phyloP scores from a whole-genome alignment of 805 yeast genomes.

The Priceomyces melissophilus region DNA sequence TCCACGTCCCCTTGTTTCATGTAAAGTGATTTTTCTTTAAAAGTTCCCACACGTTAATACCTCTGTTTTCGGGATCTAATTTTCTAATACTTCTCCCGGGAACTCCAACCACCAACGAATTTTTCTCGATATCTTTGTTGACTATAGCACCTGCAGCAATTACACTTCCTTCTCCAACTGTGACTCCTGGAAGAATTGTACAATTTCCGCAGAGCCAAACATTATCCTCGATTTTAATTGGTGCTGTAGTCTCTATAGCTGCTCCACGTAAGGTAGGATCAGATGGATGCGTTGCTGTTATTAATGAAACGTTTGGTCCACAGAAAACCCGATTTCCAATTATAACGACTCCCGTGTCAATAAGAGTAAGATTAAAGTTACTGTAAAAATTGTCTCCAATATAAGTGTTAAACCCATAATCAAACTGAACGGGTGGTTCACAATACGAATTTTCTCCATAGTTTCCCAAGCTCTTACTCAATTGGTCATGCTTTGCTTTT shows the following conservation, averaged over 20 bases:
- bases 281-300: conserved; percentile 64
- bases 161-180: conserved; percentile 56
- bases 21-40: no score
- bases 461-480: conserved; percentile 47
- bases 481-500: conserved; percentile 33
- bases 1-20: no score
- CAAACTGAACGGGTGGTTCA: conserved; percentile 61
- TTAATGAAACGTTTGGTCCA: conserved; percentile 61
- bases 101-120: conserved; percentile 54
- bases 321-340: conserved; percentile 58
- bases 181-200: conserved; percentile 60
- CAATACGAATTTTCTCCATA: conserved; percentile 38
- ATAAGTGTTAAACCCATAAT: conserved; percentile 61
- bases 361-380: conserved; percentile 53
- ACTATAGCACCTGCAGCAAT: conserved; percentile 69
- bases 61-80: conserved; percentile 2
- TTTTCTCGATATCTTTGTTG: conserved; percentile 48
- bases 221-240: conserved; percentile 57
- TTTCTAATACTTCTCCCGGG: conserved; percentile 49
- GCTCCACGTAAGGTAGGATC: conserved; percentile 43
- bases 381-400: conserved; percentile 59
- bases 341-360: conserved; percentile 59
- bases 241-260: conserved; percentile 52
- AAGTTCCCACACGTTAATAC: not conserved
- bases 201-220: conserved; percentile 67